A percentile compares a stretch with the other conserved stretches of the same genome.
Conservation (phyloP, 441 rosid genomes). For the Erysimum pusillum region DNA sequence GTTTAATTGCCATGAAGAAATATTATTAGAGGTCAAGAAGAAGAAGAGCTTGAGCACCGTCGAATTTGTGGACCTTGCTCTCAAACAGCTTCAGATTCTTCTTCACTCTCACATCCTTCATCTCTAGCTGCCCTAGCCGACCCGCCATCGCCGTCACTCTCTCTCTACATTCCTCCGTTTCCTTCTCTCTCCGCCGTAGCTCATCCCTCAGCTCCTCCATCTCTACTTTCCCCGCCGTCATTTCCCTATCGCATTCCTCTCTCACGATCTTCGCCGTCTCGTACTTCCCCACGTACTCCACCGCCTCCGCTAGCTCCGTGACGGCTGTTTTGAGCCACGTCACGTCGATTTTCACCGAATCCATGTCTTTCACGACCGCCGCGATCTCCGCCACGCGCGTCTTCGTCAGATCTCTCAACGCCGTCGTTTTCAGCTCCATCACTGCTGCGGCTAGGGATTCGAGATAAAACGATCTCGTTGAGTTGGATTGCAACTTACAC, state of each 20-base stretch:
- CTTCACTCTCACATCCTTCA: slow-evolving; percentile 38
- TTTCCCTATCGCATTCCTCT: slow-evolving; percentile 41
- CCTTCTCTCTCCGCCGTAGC: slow-evolving; percentile 53
- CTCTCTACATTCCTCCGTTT: slow-evolving; percentile 43
- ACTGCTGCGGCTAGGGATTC: slow-evolving; percentile 73
- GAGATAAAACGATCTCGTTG: slow-evolving; percentile 67
- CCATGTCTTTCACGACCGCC: slow-evolving; percentile 76
- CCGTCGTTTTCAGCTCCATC: slow-evolving; percentile 64
- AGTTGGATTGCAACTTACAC: slow-evolving; percentile 63
- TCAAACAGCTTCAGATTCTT: slow-evolving; percentile 37
- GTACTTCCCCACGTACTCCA: slow-evolving; percentile 52
- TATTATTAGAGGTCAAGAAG: slow-evolving; percentile 15
- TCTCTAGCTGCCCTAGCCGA: slow-evolving; percentile 43
- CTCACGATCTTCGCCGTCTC: slow-evolving; percentile 53
- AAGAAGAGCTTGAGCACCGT: slow-evolving; percentile 33
- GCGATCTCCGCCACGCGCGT: slow-evolving; percentile 64
- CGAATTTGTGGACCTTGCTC: slow-evolving; percentile 42
- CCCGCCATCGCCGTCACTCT: slow-evolving; percentile 46
- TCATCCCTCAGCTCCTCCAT: slow-evolving; percentile 58
- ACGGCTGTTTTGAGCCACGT: slow-evolving; percentile 65
- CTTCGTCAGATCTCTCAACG: slow-evolving; percentile 60
- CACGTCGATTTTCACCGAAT: slow-evolving; percentile 66
- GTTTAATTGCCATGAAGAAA: background rate
- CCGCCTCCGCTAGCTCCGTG: slow-evolving; percentile 55
- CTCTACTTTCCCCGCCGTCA: slow-evolving; percentile 55